A percentile compares a stretch with the other conserved stretches of the same genome.
These are phyloP conservation scores for Penicillium tannophilum DNA, from an alignment of 495 filamentous ascomycete genomes.

Conservation along the genomic window DNA sequence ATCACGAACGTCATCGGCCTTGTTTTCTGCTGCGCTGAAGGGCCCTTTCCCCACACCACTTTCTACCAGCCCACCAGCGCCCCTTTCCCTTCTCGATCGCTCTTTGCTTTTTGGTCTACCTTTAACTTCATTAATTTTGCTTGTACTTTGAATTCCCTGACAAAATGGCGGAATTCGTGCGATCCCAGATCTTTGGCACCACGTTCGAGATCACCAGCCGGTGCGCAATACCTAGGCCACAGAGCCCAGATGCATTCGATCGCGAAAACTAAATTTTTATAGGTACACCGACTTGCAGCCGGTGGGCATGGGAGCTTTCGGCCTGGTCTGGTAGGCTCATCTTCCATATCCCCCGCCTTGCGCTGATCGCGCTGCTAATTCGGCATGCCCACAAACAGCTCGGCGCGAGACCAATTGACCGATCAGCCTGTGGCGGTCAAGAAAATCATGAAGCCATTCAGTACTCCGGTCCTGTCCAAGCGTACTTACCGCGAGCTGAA, in stretches of 20 bases:
- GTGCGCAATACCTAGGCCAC: conserved; percentile 51
- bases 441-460: conserved; percentile 99
- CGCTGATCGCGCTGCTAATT: conserved; percentile 26
- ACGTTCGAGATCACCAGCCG: conserved; percentile 99
- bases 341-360: conserved; percentile 6
- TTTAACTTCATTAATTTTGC: not conserved
- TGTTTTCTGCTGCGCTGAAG: conserved; percentile 38
- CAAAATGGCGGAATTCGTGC: conserved; percentile 95
- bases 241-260: conserved; percentile 4
- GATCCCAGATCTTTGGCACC: conserved; percentile 98
- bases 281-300: conserved; percentile 98
- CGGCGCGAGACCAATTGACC: conserved; percentile 96
- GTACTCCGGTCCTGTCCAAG: conserved; percentile 95
- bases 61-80: conserved; percentile 20
- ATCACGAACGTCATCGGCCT: conserved; percentile 45
- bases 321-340: conserved; percentile 83
- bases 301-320: conserved; percentile 98
- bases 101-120: conserved; percentile 6
- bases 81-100: conserved; percentile 6
- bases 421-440: conserved; percentile 94
- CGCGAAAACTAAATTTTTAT: conserved; percentile 21
- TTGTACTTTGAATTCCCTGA: conserved; percentile 9
- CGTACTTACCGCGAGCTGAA: conserved; percentile 97
- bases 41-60: conserved; percentile 41
- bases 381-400: conserved; percentile 54